Conservation (phyloP, 2,329 filamentous ascomycete genomes). For the Sclerotinia subarctica region DNA sequence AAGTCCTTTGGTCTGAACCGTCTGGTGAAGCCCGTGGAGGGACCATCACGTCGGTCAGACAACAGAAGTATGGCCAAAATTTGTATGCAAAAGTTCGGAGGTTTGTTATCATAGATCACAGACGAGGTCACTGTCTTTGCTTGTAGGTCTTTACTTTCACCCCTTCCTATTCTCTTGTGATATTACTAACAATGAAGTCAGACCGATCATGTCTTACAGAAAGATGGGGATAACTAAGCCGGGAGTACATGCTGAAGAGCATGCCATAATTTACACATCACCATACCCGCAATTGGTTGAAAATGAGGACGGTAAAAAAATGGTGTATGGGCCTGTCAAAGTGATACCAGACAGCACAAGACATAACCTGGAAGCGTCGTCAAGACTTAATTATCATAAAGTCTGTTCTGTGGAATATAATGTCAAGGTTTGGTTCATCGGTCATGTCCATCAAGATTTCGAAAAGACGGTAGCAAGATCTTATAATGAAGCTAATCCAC, state of each 20-base stretch:
- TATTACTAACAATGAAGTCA: background rate
- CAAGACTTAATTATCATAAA: slow-evolving; percentile 34
- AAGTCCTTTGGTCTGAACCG: slow-evolving; percentile 11
- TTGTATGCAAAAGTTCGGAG: slow-evolving; percentile 2
- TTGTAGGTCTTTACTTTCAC: background rate
- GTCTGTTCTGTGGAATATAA: slow-evolving; percentile 36
- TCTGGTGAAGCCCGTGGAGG: background rate
- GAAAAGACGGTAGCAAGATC: background rate
- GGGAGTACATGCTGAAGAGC: slow-evolving; percentile 21
- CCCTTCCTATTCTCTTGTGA: too few relatives aligned
- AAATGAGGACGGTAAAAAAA: slow-evolving; percentile 1
- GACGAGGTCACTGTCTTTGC: slow-evolving; percentile 1
- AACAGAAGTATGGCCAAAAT: background rate
- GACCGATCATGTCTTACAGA: slow-evolving; percentile 22
- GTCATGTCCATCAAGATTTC: slow-evolving; percentile 12
- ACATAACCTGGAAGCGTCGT: slow-evolving; percentile 23
- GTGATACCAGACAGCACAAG: slow-evolving; percentile 3
- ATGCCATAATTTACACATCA: slow-evolving; percentile 16
- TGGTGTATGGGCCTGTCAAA: slow-evolving; percentile 20
- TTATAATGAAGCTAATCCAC: background rate
- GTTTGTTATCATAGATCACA: background rate
- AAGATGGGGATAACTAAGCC: slow-evolving; percentile 21
- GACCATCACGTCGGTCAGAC: background rate
- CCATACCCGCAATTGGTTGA: background rate
- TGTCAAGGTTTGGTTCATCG: slow-evolving; percentile 32